Base-by-base conservation (phyloP, 2,329 filamentous ascomycete genomes). In the Teratosphaeria epicoccoides region DNA sequence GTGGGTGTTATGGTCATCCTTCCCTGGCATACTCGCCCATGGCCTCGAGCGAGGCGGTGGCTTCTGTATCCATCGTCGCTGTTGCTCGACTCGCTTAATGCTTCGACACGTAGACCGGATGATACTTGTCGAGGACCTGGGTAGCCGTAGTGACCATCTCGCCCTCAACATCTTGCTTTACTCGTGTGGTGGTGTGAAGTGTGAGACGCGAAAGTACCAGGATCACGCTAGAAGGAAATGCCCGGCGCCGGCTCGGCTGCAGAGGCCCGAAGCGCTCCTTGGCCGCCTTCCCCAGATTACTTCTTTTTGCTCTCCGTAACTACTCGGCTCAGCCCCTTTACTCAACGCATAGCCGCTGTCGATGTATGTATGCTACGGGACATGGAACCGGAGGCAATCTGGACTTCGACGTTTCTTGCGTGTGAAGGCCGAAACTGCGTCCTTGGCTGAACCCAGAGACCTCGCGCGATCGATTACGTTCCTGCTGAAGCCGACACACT, bases 41-140 rank as follows among this genome's bases (percentile, higher is more conserved):
- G 58, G 55, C 33, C 57, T 53, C 17, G 14, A 14, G 49, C 55
- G 52, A 40, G 52, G 52, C 49, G 55, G 52, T 24, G 57, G 54
- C 20, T 55, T 51, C 28, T 55, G 54, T 17, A 56, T 43, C 57
- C 56, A 59, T 57, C 59, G 28, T 33, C 51, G 46, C 44, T 61
- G 57, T 47, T 58, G 45, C 29, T 33, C 43, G 11, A 23, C 48
- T 17, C 23, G 46, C 28, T 7, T n/a, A n/a, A 28, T 25, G 20
- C 24, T 40, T 40, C 22, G 26, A 17, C 24, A 22, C 25, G 4
- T 23, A 24, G 4, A 43, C n/a, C 24, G 33, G 28, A 22, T 29
- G 22, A 44, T 24, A 17, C 20, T 49, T 23, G 43, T 25, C 26
- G 43, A 43, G 37, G 50, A 46, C 55, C 56, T 43, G 0, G 59